A percentile compares a stretch with the other conserved stretches of the same genome.
phyloP scores from a whole-genome alignment of 2,329 filamentous ascomycete species.

The Cryphonectria radicalis region DNA sequence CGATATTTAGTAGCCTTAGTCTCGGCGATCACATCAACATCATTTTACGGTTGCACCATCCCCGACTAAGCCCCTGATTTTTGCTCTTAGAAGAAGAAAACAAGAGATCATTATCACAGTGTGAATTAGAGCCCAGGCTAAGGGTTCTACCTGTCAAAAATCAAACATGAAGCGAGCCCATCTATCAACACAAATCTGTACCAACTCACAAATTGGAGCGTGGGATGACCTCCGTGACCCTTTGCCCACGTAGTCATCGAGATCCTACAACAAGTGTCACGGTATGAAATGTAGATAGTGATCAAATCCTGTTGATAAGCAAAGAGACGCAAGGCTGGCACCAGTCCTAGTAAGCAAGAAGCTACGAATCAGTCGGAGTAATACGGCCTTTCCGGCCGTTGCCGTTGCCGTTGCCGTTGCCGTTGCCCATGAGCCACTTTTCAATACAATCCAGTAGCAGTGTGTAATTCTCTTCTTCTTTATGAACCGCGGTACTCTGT shows the following conservation, averaged over 20 bases:
- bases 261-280: neutral
- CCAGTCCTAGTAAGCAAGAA: neutral
- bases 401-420: too few species aligned
- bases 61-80: too few species aligned
- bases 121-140: neutral
- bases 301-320: neutral
- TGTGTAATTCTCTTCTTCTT: neutral
- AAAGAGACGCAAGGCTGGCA: neutral
- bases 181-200: neutral
- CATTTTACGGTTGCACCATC: neutral
- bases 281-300: neutral
- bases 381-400: neutral
- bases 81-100: too few species aligned
- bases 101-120: neutral
- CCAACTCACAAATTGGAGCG: neutral
- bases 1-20: neutral
- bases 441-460: neutral
- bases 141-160: neutral
- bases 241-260: neutral
- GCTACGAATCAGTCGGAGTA: neutral
- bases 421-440: neutral
- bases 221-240: neutral
- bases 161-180: neutral
- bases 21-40: neutral
- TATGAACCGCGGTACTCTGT: neutral